Conservation (phyloP, 352 stramenopile genomes). For the Phytophthora meadii region DNA sequence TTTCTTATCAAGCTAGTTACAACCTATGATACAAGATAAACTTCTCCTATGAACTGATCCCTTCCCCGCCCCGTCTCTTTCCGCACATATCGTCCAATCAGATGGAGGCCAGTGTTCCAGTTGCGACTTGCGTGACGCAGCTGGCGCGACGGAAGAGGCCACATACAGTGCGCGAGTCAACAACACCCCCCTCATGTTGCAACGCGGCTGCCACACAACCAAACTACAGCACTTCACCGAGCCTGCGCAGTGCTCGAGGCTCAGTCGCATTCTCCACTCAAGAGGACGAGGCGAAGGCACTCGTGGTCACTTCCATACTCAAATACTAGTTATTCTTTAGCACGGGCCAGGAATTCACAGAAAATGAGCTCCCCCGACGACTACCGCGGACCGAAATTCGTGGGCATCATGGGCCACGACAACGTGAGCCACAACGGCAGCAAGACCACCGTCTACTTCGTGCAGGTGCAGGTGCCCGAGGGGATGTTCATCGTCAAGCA, state of each 20-base stretch:
- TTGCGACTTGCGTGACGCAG: constrained; percentile 25
- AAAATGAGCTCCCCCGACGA: constrained; percentile 49
- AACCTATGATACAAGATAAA: not conserved
- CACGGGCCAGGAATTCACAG: not conserved
- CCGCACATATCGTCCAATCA: constrained; percentile 19
- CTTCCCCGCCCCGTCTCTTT: constrained; percentile 14
- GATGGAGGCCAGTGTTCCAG: constrained; percentile 22
- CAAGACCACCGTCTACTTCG: constrained; percentile 89
- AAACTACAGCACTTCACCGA: constrained; percentile 29
- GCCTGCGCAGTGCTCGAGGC: not conserved
- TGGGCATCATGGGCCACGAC: constrained; percentile 88
- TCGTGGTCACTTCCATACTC: not conserved
- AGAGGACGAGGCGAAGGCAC: constrained; percentile 21
- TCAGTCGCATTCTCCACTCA: constrained; percentile 40
- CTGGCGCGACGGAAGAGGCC: constrained; percentile 34
- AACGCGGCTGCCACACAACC: constrained; percentile 27
- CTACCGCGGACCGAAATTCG: constrained; percentile 76
- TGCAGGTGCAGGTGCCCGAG: constrained; percentile 80
- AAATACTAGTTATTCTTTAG: not conserved
- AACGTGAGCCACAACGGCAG: constrained; percentile 88
- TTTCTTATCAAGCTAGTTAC: no score
- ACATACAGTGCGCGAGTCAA: constrained; percentile 15
- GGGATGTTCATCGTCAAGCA: constrained; percentile 85
- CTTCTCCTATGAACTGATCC: constrained; percentile 1
- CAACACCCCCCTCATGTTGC: constrained; percentile 15